Base-by-base conservation (phyloP, 495 filamentous ascomycete genomes). In the Annulohypoxylon bovei region DNA sequence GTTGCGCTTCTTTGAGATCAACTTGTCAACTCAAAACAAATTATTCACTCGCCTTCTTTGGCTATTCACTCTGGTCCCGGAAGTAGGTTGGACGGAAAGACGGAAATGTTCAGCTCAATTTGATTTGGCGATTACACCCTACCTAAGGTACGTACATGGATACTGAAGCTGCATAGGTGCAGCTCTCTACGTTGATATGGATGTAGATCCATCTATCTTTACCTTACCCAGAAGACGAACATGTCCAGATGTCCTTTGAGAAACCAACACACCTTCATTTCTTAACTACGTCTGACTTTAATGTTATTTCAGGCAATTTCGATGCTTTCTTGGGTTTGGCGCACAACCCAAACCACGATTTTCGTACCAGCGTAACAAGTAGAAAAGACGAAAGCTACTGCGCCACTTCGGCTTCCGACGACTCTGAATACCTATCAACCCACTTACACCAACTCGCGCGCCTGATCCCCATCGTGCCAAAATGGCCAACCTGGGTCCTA, bases 401-500 rank as follows among this genome's bases (percentile, higher is more conserved):
- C 52, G 30, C 59, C 30, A 12, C 32, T 40, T 22, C 44, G n/a
- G 22, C 27, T 42, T 49, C 23, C 30, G 18, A 30, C 30, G 53
- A 44, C 22, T 18, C 18, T 3, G 7, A 65, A 52, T 25, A 53
- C 35, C 25, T 44, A 40, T 20, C 33, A 7, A 55, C 27, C 32
- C 39, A 62, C 49, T 50, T 62, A 27, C 61, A 23, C n/a, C 42
- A 18, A 11, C 32, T 44, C 46, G 37, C 56, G 50, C 60, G 30
- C 49, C 18, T 25, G 18, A 22, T 35, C 18, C 37, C 25, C 62
- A 44, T 52, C 61, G 35, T 55, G 11, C 12, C 49, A 74, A 65
- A 6, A 85, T 84, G 83, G 50, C 81, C 6, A 76, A 74, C 57
- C 77, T 85, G 61, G 84, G 84, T 28, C 77, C 82, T 1, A 87